phyloP scores from a whole-genome alignment of 805 yeast genomes.

The Starmerella sp. region DNA sequence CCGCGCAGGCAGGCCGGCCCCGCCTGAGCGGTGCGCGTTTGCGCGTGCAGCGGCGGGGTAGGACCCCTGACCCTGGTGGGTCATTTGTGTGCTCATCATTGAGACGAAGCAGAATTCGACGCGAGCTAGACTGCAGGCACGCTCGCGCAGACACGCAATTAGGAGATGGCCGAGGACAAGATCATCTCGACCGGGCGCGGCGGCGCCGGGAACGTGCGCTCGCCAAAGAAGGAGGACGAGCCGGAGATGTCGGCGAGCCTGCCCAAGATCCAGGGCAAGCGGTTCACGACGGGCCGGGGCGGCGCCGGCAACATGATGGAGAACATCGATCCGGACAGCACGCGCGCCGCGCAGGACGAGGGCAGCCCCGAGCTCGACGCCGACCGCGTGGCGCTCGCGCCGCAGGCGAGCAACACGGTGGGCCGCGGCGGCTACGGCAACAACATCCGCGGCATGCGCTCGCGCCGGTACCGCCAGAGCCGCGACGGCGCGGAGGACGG shows the following conservation, averaged over 20 bases:
- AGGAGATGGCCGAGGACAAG: background rate
- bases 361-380: constrained; percentile 37
- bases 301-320: constrained; percentile 67
- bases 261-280: constrained; percentile 42
- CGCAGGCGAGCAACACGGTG: constrained; percentile 30
- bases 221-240: constrained; percentile 38
- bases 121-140: too few relatives aligned
- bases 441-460: constrained; percentile 9
- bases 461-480: constrained; percentile 4
- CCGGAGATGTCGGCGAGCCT: constrained; percentile 51
- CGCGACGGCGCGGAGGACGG: background rate
- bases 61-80: background rate
- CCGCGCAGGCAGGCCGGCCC: too few relatives aligned
- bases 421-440: constrained; percentile 64
- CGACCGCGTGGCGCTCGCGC: constrained; percentile 33
- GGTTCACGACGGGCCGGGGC: constrained; percentile 64
- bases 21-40: too few relatives aligned
- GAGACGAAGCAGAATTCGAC: background rate
- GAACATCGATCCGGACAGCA: constrained; percentile 42
- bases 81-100: background rate
- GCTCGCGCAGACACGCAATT: background rate
- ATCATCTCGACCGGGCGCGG: constrained; percentile 63
- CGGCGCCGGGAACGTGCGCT: constrained; percentile 61
- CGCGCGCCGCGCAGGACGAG: constrained; percentile 49
- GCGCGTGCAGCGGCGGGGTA: background rate